Evolutionary conservation across 768 basidiomycete genomes (phyloP).

Genomic region (Phlebiopsis gigantea): DNA sequence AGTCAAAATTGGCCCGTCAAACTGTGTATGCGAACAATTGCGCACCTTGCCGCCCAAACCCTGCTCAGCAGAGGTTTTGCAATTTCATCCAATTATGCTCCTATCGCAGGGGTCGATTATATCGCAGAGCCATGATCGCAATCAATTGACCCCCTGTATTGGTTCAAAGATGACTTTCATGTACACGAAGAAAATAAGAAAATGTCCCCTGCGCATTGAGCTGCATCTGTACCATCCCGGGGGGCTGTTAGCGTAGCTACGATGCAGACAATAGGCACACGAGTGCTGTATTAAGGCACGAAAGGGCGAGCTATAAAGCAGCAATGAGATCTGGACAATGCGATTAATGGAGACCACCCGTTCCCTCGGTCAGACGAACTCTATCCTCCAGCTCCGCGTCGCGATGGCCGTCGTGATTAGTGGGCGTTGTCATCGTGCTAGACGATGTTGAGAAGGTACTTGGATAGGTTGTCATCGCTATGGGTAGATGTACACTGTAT

Average conservation of each 20-base stretch:
- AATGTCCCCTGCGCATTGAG: background rate
- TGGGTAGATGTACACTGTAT: conserved; percentile 18
- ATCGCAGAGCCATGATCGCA: background rate
- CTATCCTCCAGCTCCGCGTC: background rate
- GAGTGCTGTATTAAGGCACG: background rate
- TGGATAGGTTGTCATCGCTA: background rate
- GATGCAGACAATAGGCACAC: background rate
- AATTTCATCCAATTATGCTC: background rate
- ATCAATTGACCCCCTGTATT: background rate
- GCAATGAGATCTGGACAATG: background rate
- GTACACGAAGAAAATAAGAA: background rate
- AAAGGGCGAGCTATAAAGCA: background rate
- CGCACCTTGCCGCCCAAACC: too few relatives aligned
- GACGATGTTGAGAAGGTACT: too few relatives aligned
- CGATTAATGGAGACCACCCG: background rate
- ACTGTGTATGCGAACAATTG: too few relatives aligned
- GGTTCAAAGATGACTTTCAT: background rate
- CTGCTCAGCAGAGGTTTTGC: too few relatives aligned
- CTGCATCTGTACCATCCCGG: background rate
- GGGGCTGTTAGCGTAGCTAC: background rate
- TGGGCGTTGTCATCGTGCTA: too few relatives aligned
- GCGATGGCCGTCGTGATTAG: too few relatives aligned
- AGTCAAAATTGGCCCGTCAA: too few relatives aligned
- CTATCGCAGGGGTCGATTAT: background rate
- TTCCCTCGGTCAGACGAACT: background rate